Percentiles rank a stretch among this genome's conserved stretches.
phyloP scores from a whole-genome alignment of 768 basidiomycete species.

The Leccinum aurantiacum region DNA sequence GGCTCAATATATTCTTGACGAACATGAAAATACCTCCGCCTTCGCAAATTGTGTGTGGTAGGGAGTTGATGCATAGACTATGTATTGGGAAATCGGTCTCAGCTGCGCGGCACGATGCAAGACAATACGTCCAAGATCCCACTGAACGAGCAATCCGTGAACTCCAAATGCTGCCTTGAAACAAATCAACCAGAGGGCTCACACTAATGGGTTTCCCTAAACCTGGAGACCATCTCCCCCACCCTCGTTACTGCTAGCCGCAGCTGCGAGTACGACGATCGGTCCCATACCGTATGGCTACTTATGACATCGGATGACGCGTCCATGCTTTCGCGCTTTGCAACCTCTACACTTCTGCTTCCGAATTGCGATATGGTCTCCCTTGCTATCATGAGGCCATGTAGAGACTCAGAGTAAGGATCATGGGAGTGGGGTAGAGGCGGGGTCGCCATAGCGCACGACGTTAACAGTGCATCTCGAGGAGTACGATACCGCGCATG shows the following conservation, averaged over 20 bases:
- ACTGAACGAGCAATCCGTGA: background rate
- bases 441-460: background rate
- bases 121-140: background rate
- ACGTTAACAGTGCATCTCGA: background rate
- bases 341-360: background rate
- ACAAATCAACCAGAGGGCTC: background rate
- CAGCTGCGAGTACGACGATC: background rate
- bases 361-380: background rate
- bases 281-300: background rate
- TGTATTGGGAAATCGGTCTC: background rate
- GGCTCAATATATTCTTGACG: background rate
- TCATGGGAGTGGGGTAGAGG: background rate
- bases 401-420: background rate
- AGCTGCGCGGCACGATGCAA: background rate
- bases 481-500: background rate
- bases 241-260: background rate
- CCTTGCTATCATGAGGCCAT: background rate
- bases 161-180: background rate
- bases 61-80: background rate
- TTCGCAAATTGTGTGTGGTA: background rate
- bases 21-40: background rate
- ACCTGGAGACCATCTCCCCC: background rate
- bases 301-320: background rate
- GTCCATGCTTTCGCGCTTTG: background rate
- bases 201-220: background rate